A percentile compares a stretch with the other conserved stretches of the same genome.
Evolutionary conservation across 345 rosid species (phyloP).

Genomic region (Euphorbia tirucalli): DNA sequence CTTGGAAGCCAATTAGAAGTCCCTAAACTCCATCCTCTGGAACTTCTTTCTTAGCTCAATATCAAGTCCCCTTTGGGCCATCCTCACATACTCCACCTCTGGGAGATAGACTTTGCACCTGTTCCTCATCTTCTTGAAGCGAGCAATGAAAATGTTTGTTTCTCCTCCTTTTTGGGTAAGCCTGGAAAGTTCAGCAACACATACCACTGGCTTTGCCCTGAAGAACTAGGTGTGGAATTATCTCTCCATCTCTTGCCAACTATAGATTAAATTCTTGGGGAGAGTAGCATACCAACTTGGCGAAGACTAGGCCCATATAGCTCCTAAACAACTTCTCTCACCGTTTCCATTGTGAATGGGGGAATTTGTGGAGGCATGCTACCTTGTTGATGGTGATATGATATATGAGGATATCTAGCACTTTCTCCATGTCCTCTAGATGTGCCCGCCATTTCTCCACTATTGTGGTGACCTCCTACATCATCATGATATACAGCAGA

Average conservation of each 20-base stretch:
- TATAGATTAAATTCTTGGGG: neutral
- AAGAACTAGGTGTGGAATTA: neutral
- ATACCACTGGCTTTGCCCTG: neutral
- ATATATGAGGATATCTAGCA: too few species aligned
- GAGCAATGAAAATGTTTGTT: neutral
- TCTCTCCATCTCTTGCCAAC: too few species aligned
- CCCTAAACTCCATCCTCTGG: neutral
- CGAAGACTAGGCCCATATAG: neutral
- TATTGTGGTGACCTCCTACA: too few species aligned
- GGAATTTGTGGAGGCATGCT: too few species aligned
- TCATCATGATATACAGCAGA: too few species aligned
- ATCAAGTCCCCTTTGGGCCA: neutral
- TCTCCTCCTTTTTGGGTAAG: neutral
- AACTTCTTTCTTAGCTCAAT: neutral
- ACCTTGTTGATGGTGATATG: too few species aligned
- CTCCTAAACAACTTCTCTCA: too few species aligned
- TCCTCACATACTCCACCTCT: neutral
- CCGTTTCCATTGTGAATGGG: too few species aligned
- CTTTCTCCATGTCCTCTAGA: too few species aligned
- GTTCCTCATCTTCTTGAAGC: neutral
- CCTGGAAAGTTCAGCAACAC: neutral
- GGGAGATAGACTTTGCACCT: neutral
- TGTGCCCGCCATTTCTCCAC: too few species aligned
- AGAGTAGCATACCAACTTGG: neutral
- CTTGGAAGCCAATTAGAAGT: too few species aligned